These are phyloP conservation scores for Cladorrhinum sp. DNA, from an alignment of 2,329 filamentous ascomycete genomes.

Conservation along the genomic window DNA sequence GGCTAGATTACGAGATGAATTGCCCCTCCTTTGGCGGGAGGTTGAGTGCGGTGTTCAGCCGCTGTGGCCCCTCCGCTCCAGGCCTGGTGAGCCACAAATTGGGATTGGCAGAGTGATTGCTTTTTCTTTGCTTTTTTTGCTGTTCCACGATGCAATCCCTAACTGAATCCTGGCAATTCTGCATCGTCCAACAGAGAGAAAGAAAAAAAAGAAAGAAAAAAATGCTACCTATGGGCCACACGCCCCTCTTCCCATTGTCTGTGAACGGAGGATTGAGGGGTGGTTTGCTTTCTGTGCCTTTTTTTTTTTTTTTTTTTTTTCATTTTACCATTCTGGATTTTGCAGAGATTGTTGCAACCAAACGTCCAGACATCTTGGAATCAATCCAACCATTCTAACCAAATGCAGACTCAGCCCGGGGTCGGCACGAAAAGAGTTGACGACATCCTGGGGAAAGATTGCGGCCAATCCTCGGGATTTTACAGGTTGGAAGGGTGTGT, in stretches of 20 bases:
- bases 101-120: constrained; percentile 11
- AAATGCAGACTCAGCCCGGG: constrained; percentile 10
- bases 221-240: neutral
- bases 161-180: neutral
- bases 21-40: constrained; percentile 5
- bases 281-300: neutral
- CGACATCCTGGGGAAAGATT: constrained; percentile 10
- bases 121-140: constrained; percentile 11
- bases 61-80: neutral
- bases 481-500: constrained; percentile 2
- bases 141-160: constrained; percentile 16
- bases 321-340: constrained; percentile 9
- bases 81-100: neutral
- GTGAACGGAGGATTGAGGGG: constrained; percentile 7
- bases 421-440: constrained; percentile 13
- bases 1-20: neutral
- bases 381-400: constrained; percentile 14
- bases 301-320: neutral
- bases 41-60: constrained; percentile 5
- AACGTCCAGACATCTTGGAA: constrained; percentile 2
- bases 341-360: constrained; percentile 7
- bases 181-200: neutral
- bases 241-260: neutral
- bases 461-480: constrained; percentile 4
- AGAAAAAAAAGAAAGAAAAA: neutral